phyloP scores from a whole-genome alignment of 345 rosid genomes.

The Physaria fendleri region DNA sequence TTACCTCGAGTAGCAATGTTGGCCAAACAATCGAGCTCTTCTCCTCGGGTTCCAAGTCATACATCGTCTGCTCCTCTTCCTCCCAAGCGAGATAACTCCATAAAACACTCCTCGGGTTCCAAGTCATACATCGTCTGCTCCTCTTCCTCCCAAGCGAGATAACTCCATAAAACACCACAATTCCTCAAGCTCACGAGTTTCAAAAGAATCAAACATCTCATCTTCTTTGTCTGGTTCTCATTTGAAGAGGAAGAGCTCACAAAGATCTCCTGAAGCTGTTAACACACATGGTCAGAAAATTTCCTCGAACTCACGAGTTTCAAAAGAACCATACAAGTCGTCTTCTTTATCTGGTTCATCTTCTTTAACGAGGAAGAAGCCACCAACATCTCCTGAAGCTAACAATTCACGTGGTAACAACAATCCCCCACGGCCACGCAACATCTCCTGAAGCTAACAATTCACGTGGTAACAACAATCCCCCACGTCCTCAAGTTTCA shows the following conservation, averaged over 20 bases:
- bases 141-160: conserved; percentile 7
- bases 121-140: conserved; percentile 3
- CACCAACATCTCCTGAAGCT: conserved; percentile 9
- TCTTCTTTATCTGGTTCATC: background rate
- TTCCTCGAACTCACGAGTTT: background rate
- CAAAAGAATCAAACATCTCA: conserved; percentile 3
- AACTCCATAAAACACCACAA: background rate
- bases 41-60: no score
- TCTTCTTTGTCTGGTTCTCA: background rate
- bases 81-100: no score
- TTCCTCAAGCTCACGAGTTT: conserved; percentile 7
- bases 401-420: background rate
- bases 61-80: no score
- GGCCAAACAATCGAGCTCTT: conserved; percentile 3
- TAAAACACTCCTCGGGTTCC: conserved; percentile 9
- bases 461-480: background rate
- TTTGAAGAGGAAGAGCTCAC: conserved; percentile 8
- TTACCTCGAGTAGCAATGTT: conserved; percentile 18
- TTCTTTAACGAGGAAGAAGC: conserved; percentile 6
- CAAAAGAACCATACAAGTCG: conserved; percentile 4
- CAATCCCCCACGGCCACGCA: background rate
- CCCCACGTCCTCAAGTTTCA: background rate
- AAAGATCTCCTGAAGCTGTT: background rate
- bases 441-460: conserved; percentile 1
- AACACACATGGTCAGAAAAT: conserved; percentile 7